Evolutionary conservation across 2,329 filamentous ascomycete genomes (phyloP).

Genomic region (Ophiosphaerella herpotricha): DNA sequence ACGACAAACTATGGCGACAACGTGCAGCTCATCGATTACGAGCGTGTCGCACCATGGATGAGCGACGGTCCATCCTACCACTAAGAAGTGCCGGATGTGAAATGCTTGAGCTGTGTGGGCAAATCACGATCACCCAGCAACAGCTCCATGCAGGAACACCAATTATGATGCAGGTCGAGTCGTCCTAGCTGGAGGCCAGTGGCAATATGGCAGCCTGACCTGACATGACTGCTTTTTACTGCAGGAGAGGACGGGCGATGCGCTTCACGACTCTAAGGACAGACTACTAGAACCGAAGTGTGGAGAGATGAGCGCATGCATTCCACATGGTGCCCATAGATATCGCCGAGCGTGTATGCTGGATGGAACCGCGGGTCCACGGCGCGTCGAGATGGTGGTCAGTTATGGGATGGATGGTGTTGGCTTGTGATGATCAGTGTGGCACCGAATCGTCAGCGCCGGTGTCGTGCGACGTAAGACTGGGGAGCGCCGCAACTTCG

Average conservation of each 20-base stretch:
- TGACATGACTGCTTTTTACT: background rate
- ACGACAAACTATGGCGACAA: slow-evolving; percentile 11
- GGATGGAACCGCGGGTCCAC: slow-evolving; percentile 18
- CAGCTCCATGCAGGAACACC: background rate
- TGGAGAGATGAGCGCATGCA: slow-evolving; percentile 23
- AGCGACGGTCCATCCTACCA: slow-evolving; percentile 29
- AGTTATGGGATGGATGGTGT: slow-evolving; percentile 11
- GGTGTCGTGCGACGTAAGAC: slow-evolving; percentile 25
- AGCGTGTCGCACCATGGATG: slow-evolving; percentile 42
- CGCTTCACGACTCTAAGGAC: slow-evolving; percentile 12
- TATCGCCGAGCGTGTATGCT: slow-evolving; percentile 8
- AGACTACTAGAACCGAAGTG: slow-evolving; percentile 1
- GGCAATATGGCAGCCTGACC: slow-evolving; percentile 6
- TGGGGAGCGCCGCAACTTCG: slow-evolving; percentile 19
- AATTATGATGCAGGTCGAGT: slow-evolving; percentile 12
- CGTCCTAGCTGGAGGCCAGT: slow-evolving; percentile 17
- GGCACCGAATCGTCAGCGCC: slow-evolving; percentile 30
- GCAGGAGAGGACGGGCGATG: slow-evolving; percentile 12
- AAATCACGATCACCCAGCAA: slow-evolving; percentile 37
- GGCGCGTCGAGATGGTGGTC: slow-evolving; percentile 25
- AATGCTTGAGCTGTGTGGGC: slow-evolving; percentile 29
- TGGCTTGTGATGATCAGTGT: slow-evolving; percentile 27
- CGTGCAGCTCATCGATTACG: slow-evolving; percentile 23
- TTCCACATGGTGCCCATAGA: slow-evolving; percentile 9
- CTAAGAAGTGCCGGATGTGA: slow-evolving; percentile 25